Evolutionary conservation across 176 grass and related monocot species (phyloP), one percentile per base, ranked within the genome.

Genomic region (Bothriochloa decipiens): DNA sequence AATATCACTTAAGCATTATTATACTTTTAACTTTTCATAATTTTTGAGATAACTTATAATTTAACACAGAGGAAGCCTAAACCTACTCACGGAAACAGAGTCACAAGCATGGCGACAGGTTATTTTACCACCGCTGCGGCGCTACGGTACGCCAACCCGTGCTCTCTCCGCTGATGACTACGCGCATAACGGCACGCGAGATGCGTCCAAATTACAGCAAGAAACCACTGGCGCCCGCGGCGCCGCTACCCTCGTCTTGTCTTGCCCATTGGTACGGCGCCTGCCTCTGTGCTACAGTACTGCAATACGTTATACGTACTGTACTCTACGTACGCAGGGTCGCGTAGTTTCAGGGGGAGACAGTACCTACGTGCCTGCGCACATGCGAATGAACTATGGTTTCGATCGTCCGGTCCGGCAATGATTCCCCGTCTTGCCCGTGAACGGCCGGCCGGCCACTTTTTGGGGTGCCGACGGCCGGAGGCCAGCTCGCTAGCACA

Each of bases 381-480:
- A 25, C 11, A 7, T n/a, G 25, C 29, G 17, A 20, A 18, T 22
- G 7, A 55, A 55, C 26, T 17, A 55, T 55, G 6, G 52, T 18
- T 53, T 55, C 17, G 15, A 8, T 18, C 20, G 18, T 22, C 1
- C 5, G 47, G 53, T 36, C 35, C 15, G 15, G 8, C n/a, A 67
- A 63, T 9, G 76, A 55, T 57, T 75, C 63, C 15, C 49, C 49
- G 60, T 41, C 53, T 37, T 27, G 52, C 80, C 86, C 80, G 87
- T 88, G 87, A 88, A 39, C 75, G 8, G 55, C 53, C 53, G 53
- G 53, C 8, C 53, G 53, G 8, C 20, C 57, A 61, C 57, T 61
- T 61, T 61, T 25, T 61, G 9, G n/a, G 22, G 57, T 61, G 9
- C 9, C n/a, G 57, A 7, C 57, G 57, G 22, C 57, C 57, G n/a